Evolutionary conservation across 225 moss, liverwort and hornwort species (phyloP).

Genomic region (Neckera pumila): DNA sequence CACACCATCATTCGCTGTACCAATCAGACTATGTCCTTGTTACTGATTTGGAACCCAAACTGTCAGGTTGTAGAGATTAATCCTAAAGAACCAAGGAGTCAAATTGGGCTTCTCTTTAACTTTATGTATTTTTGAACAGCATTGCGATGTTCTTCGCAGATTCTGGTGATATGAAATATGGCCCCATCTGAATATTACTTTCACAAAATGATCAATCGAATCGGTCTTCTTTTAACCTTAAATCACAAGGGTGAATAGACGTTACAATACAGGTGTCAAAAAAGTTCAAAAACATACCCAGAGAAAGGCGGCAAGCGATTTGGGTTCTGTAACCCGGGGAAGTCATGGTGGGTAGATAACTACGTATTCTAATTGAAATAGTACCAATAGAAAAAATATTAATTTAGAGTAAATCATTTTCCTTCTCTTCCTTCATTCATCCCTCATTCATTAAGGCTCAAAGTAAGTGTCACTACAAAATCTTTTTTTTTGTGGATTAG

Average conservation of each 20-base stretch:
- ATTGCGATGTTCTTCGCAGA: neutral
- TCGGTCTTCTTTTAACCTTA: neutral
- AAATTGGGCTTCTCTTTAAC: neutral
- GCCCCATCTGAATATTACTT: neutral
- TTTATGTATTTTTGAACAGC: neutral
- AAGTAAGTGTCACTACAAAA: neutral
- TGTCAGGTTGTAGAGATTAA: neutral
- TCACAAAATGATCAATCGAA: neutral
- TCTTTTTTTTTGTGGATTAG: neutral
- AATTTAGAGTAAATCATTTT: neutral
- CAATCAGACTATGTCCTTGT: neutral
- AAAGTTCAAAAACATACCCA: neutral
- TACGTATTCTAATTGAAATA: neutral
- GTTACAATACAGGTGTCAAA: neutral
- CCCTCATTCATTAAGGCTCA: neutral
- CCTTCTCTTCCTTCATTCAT: neutral
- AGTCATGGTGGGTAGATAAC: neutral
- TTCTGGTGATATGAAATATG: neutral
- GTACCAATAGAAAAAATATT: neutral
- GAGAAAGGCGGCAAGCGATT: neutral
- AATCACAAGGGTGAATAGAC: neutral
- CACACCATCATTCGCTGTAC: no score
- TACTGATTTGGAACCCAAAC: neutral
- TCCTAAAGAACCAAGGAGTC: neutral
- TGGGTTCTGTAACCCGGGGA: neutral